These are phyloP conservation scores for Cercospora brassicicola DNA, from an alignment of 2,329 filamentous ascomycete genomes.

Conservation along the genomic window DNA sequence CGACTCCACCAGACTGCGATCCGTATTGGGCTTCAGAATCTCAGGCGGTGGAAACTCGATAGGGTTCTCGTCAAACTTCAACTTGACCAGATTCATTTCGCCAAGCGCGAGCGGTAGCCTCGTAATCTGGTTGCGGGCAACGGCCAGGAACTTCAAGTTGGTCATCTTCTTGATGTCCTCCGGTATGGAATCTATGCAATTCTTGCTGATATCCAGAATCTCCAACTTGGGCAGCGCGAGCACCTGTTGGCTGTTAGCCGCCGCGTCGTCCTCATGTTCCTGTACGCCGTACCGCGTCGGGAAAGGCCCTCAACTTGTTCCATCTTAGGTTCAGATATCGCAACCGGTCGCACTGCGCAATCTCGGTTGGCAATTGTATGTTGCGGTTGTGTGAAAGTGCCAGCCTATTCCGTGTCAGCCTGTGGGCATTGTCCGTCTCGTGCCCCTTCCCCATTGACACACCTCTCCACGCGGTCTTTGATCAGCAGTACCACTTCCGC, in stretches of 20 bases:
- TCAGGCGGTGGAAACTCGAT: conserved; percentile 69
- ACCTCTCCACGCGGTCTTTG: conserved; percentile 72
- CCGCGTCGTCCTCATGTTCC: background rate
- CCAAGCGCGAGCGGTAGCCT: conserved; percentile 80
- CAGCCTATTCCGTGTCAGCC: conserved; percentile 55
- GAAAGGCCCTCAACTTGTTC: conserved; percentile 70
- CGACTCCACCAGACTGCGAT: conserved; percentile 51
- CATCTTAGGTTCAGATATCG: conserved; percentile 79
- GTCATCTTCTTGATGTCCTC: conserved; percentile 76
- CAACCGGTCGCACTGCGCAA: conserved; percentile 73
- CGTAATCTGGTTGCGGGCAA: conserved; percentile 83
- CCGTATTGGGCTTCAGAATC: conserved; percentile 36
- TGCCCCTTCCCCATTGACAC: conserved; percentile 7
- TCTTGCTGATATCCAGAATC: conserved; percentile 88
- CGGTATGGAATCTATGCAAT: conserved; percentile 76
- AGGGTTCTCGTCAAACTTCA: conserved; percentile 88
- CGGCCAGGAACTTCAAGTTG: conserved; percentile 83
- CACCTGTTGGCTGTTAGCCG: conserved; percentile 56
- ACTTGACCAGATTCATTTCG: conserved; percentile 86
- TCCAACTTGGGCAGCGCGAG: conserved; percentile 84
- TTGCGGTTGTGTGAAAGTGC: conserved; percentile 80
- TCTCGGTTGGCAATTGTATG: conserved; percentile 66
- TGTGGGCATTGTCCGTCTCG: background rate
- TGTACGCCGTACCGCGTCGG: conserved; percentile 57
- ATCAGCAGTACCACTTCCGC: conserved; percentile 75